Evolutionary conservation across 495 filamentous ascomycete genomes (phyloP).

Genomic region (Penicillium salamii): DNA sequence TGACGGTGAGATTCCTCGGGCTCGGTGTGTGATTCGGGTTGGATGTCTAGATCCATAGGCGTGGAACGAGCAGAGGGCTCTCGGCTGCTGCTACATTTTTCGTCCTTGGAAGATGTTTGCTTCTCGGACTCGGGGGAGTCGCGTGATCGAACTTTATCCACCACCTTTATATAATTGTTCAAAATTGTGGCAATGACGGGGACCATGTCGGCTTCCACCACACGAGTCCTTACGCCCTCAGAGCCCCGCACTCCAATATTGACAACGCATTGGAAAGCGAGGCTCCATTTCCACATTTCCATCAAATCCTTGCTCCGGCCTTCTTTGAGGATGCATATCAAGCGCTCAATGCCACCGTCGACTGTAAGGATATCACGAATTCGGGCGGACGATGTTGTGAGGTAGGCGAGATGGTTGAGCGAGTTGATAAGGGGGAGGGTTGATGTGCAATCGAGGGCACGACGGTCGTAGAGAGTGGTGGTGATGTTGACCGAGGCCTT

Average conservation of each 20-base stretch:
- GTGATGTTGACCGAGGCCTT: slow-evolving; percentile 99
- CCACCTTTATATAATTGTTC: slow-evolving; percentile 95
- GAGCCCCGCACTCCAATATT: slow-evolving; percentile 97
- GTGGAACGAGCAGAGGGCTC: slow-evolving; percentile 18
- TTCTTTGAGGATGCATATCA: slow-evolving; percentile 97
- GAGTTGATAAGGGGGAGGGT: slow-evolving; percentile 97
- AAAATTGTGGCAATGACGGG: slow-evolving; percentile 99
- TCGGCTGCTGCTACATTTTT: slow-evolving; percentile 24
- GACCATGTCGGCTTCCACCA: slow-evolving; percentile 98
- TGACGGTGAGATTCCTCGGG: slow-evolving; percentile 51
- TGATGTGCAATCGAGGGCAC: slow-evolving; percentile 96
- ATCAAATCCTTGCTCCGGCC: slow-evolving; percentile 95
- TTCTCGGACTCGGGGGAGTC: slow-evolving; percentile 61
- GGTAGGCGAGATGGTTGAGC: slow-evolving; percentile 94
- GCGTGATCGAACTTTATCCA: slow-evolving; percentile 85
- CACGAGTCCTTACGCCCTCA: slow-evolving; percentile 85
- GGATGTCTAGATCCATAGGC: slow-evolving; percentile 11
- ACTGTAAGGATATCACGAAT: slow-evolving; percentile 97
- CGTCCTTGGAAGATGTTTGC: slow-evolving; percentile 41
- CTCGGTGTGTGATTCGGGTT: slow-evolving; percentile 37
- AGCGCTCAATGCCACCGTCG: slow-evolving; percentile 93
- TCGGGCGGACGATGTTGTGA: slow-evolving; percentile 96
- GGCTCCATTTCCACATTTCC: slow-evolving; percentile 99
- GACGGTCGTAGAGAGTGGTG: slow-evolving; percentile 94
- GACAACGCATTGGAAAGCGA: slow-evolving; percentile 97